Evolutionary conservation across 805 yeast species (phyloP), one percentile per base, ranked within the genome.

Genomic region (Schwanniomyces polymorphus): DNA sequence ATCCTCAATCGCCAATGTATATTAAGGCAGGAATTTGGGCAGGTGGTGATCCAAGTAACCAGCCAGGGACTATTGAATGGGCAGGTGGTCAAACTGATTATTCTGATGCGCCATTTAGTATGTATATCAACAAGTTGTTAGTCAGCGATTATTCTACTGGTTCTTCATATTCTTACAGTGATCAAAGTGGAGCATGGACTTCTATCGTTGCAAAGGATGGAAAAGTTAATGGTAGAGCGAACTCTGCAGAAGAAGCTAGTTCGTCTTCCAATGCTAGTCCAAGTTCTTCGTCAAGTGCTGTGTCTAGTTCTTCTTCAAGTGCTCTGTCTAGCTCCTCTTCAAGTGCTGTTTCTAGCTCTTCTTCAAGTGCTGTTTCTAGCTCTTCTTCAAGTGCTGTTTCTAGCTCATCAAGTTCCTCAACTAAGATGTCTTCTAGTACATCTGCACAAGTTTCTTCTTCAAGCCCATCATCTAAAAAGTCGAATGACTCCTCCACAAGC

Each of bases 1-100:
- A 79, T 67, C 97, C 97, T 40, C 96, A 90, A 67, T 72, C 89
- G 16, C 97, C 97, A 41, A 88, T 89, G 91, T 78, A 71, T 52
- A 59, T 85, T 11, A 76, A 72, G 60, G 67, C 78, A 49, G 91
- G 92, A 54, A 72, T 82, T 37, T 86, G 92, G 92, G 89, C 89
- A 2, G 91, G 90, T 56, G 92, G 92, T 60, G 90, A 85, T 63
- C 70, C 86, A 27, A 54, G 68, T 26, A 84, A 84, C 56, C 72
- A 72, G 5, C 70, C 74, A 28, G 92, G 92, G 41, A 85, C 90
- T 2, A 84, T 86, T 47, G 81, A 81, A 60, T 86, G 92, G 92
- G 88, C 91, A 4, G 91, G 91, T 48, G 94, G 94, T 43, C 48
- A 53, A 16, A 81, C 89, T 10, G 84, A 86, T 60, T 85, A 81